phyloP scores from a whole-genome alignment of 345 rosid genomes.

The Ceriops tagal region DNA sequence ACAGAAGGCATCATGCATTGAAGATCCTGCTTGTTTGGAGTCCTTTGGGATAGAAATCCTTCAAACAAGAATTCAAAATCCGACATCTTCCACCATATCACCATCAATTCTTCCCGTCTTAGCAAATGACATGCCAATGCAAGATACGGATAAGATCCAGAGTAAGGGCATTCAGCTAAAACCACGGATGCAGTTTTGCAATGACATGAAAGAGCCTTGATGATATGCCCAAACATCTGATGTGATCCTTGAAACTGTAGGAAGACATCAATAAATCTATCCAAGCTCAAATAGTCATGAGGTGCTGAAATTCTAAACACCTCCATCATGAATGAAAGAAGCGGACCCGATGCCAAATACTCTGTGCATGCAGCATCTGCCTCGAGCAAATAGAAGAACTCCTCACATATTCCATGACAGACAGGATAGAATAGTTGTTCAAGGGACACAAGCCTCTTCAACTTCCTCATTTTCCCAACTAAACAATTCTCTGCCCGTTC shows the following conservation, averaged over 20 bases:
- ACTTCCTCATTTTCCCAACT: constrained; percentile 64
- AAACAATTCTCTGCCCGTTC: constrained; percentile 57
- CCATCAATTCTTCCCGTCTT: constrained; percentile 69
- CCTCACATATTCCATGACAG: constrained; percentile 65
- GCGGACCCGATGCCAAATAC: constrained; percentile 73
- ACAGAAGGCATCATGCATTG: constrained; percentile 83
- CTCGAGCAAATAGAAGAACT: constrained; percentile 58
- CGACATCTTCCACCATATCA: constrained; percentile 74
- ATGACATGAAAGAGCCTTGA: constrained; percentile 69
- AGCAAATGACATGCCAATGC: constrained; percentile 81
- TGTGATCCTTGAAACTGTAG: constrained; percentile 58
- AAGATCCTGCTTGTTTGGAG: constrained; percentile 78
- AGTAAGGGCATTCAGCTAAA: constrained; percentile 81
- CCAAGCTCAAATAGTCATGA: constrained; percentile 66
- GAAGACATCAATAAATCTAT: constrained; percentile 62
- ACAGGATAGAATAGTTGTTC: constrained; percentile 75
- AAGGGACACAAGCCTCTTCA: constrained; percentile 68
- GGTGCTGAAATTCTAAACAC: constrained; percentile 65
- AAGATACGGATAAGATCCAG: constrained; percentile 88
- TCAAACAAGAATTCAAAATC: constrained; percentile 78
- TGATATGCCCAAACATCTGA: constrained; percentile 53
- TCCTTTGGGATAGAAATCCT: constrained; percentile 75
- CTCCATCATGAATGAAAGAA: constrained; percentile 76
- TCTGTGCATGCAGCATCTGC: constrained; percentile 49
- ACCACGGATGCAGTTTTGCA: constrained; percentile 68